phyloP scores from a whole-genome alignment of 345 rosid genomes.

The Euphorbia tirucalli region DNA sequence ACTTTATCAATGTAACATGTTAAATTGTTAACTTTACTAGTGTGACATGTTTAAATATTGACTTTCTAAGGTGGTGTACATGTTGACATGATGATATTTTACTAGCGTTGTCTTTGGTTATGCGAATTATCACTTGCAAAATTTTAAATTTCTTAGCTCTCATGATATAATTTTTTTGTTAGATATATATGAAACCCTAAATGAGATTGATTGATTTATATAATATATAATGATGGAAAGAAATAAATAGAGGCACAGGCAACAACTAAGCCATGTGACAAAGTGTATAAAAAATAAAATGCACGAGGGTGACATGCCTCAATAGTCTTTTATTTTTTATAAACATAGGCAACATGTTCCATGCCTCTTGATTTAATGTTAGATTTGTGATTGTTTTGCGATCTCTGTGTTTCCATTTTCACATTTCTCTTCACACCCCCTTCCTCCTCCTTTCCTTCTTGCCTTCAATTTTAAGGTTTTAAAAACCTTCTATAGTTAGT shows the following conservation, averaged over 20 bases:
- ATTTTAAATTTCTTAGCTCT: no score
- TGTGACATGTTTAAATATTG: no score
- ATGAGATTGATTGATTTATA: not conserved
- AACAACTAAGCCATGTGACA: slow-evolving; percentile 44
- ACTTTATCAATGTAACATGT: no score
- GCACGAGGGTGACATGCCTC: not conserved
- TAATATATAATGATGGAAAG: slow-evolving; percentile 5
- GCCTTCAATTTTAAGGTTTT: no score
- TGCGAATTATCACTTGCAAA: no score
- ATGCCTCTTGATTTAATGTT: slow-evolving; percentile 17
- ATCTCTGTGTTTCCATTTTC: not conserved
- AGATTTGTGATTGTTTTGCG: not conserved
- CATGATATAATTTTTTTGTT: no score
- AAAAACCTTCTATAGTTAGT: no score
- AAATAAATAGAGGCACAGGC: slow-evolving; percentile 11
- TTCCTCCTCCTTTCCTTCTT: slow-evolving; percentile 11
- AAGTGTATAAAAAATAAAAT: slow-evolving; percentile 16
- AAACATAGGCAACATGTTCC: slow-evolving; percentile 27
- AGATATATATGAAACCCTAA: no score
- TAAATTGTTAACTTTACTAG: no score
- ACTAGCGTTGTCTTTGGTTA: no score
- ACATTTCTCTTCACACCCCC: not conserved
- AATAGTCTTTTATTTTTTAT: slow-evolving; percentile 10
- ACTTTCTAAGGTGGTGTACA: no score
- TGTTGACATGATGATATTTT: no score